Evolutionary conservation across 164 flowering plant species (phyloP), one percentile per base, ranked within the genome.

Genomic region (Aristolochia fimbriata): DNA sequence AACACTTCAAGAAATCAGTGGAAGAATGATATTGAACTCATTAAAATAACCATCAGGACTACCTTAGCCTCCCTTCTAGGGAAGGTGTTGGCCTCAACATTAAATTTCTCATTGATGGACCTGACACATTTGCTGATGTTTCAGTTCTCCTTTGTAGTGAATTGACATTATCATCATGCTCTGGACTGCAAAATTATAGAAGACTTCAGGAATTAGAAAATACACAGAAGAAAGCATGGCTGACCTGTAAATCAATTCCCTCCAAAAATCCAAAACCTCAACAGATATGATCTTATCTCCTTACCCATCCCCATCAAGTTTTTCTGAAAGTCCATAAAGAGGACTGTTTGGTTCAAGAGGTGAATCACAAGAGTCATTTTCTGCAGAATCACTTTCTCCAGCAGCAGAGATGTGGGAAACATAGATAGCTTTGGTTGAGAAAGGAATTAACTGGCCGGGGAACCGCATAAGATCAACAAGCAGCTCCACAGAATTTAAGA

Each of bases 321-420:
- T 76, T 23, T 88, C 97, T 30, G 95, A 73, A 69, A 71, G 68
- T n/a, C 86, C 93, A 78, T 79, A 85, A 4, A 94, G 70, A 57
- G 99, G 97, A 80, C 99, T 94, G 68, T 94, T 94, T 64, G 99
- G 96, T 70, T 88, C 97, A 41, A 91, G 78, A 20, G 99, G 99
- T 49, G 99, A 94, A 76, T 94, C 97, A 73, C 97, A 94, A 3
- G 99, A 94, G 67, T 94, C 99, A 79, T 91, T 91, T 76, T 94
- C 99, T 17, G 97, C 96, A 67, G 97, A 93, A 66, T 93, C 99
- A 76, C 99, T 90, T 69, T 93, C 99, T 64, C 97, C 97, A 27
- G 84, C 88, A 23, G 88, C 89, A 78, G 96, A 81, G 58, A 88
- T 72, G 73, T 91, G 99, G 53, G 93, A 81, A 83, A 81, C 80